A percentile compares a stretch with the other conserved stretches of the same genome.
Conservation (phyloP, 1,284 basidiomycete species). For the Boletellus dicymbophilus region DNA sequence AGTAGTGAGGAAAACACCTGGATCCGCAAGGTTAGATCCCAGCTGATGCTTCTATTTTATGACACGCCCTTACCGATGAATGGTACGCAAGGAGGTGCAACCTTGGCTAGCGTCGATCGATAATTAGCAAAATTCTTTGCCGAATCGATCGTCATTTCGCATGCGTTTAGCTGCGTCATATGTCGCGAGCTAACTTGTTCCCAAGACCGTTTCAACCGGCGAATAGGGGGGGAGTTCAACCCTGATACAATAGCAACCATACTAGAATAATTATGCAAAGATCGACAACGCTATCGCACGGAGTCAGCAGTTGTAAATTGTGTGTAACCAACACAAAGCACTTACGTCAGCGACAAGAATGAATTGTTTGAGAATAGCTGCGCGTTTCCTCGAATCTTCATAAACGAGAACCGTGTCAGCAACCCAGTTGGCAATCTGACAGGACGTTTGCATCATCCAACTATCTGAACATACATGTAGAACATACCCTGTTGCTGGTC, state of each 20-base stretch:
- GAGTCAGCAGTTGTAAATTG: background rate
- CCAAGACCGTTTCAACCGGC: slow-evolving; percentile 94
- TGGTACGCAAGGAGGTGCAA: slow-evolving; percentile 95
- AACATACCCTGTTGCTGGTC: slow-evolving; percentile 84
- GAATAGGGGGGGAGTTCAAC: slow-evolving; percentile 92
- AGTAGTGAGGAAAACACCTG: slow-evolving; percentile 94
- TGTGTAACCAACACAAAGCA: slow-evolving; percentile 10
- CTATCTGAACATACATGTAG: background rate
- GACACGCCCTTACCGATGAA: slow-evolving; percentile 77
- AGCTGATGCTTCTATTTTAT: background rate
- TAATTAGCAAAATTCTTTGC: slow-evolving; percentile 95
- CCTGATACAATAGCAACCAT: slow-evolving; percentile 97
- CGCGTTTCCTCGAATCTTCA: slow-evolving; percentile 86
- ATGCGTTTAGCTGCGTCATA: slow-evolving; percentile 66
- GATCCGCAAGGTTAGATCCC: slow-evolving; percentile 2
- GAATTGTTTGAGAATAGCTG: slow-evolving; percentile 85
- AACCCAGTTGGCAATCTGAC: slow-evolving; percentile 91
- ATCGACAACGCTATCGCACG: slow-evolving; percentile 75
- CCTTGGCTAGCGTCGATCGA: slow-evolving; percentile 80
- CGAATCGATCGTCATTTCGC: slow-evolving; percentile 85
- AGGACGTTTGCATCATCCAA: slow-evolving; percentile 1
- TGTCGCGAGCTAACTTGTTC: slow-evolving; percentile 80
- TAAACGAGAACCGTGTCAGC: slow-evolving; percentile 86
- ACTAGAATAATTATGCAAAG: slow-evolving; percentile 92
- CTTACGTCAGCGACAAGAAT: slow-evolving; percentile 93